Conservation (phyloP, 192 early-diverging fungal species). For the Entomortierella chlamydospora region DNA sequence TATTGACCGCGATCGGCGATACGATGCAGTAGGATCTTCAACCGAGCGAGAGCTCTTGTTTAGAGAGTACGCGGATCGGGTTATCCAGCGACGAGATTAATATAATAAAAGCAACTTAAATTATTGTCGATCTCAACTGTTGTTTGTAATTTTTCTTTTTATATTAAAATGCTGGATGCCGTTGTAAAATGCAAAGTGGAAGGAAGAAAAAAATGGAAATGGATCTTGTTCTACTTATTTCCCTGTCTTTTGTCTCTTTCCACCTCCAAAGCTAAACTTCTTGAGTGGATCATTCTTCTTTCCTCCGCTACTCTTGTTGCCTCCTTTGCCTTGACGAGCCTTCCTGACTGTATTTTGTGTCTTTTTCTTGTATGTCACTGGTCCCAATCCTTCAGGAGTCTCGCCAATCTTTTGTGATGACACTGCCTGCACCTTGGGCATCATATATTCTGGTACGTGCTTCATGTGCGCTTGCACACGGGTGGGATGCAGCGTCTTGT, state of each 20-base stretch:
- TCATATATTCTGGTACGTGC: constrained; percentile 93
- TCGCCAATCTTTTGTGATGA: constrained; percentile 51
- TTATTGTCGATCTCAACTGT: too few species aligned
- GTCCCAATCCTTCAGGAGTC: constrained; percentile 27
- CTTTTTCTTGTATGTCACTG: constrained; percentile 48
- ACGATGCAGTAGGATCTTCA: constrained; percentile 72
- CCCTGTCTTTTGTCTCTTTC: constrained; percentile 50
- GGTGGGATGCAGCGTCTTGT: constrained; percentile 86
- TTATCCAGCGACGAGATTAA: constrained; percentile 44
- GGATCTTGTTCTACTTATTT: background rate
- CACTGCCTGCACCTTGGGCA: constrained; percentile 77
- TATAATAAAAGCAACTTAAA: background rate
- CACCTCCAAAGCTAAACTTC: constrained; percentile 50
- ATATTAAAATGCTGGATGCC: too few species aligned
- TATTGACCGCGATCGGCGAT: constrained; percentile 76
- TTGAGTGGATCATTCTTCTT: constrained; percentile 56
- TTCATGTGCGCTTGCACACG: constrained; percentile 90
- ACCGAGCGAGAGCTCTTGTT: constrained; percentile 76
- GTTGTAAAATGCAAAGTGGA: background rate
- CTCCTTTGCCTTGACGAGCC: constrained; percentile 26
- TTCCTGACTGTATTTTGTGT: constrained; percentile 38
- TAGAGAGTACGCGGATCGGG: constrained; percentile 64
- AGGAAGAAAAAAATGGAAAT: background rate
- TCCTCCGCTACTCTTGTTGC: constrained; percentile 15
- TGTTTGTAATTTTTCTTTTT: constrained; percentile 4